Conservation (phyloP, 2,329 filamentous ascomycete genomes). For the Acrocalymma vagum region DNA sequence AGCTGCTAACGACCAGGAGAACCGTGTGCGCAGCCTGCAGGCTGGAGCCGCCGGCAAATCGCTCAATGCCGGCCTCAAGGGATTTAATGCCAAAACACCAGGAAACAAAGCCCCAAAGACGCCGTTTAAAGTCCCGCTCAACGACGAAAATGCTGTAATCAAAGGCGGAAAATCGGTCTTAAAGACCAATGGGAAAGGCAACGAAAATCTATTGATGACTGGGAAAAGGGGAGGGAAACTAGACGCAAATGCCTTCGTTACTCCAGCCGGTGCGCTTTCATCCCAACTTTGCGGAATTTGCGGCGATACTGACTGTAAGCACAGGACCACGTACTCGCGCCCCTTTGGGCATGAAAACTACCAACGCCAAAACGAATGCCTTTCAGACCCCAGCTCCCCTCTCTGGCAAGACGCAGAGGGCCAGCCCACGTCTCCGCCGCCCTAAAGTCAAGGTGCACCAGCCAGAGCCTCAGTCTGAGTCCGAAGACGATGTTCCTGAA, state of each 20-base stretch:
- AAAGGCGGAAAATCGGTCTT: conserved; percentile 68
- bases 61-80: conserved; percentile 70
- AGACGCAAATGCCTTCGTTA: conserved; percentile 74
- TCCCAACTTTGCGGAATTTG: conserved; percentile 2
- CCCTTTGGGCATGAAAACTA: conserved; percentile 92
- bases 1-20: conserved; percentile 84
- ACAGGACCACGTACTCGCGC: conserved; percentile 75
- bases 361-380: conserved; percentile 83
- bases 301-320: conserved; percentile 13
- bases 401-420: conserved; percentile 72
- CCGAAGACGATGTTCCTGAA: conserved; percentile 71
- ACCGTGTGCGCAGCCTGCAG: conserved; percentile 79
- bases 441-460: conserved; percentile 70
- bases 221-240: conserved; percentile 61
- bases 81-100: conserved; percentile 78
- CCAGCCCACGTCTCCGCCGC: conserved; percentile 65
- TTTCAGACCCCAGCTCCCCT: conserved; percentile 73
- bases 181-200: conserved; percentile 64
- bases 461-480: conserved; percentile 60
- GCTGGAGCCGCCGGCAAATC: conserved; percentile 75
- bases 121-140: conserved; percentile 77
- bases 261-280: conserved; percentile 73
- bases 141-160: conserved; percentile 84
- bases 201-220: conserved; percentile 62
- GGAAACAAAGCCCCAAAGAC: conserved; percentile 81